Evolutionary conservation across 192 early-diverging fungal genomes (phyloP), one percentile per base, ranked within the genome.

Genomic region (Chytriomyces sp.): DNA sequence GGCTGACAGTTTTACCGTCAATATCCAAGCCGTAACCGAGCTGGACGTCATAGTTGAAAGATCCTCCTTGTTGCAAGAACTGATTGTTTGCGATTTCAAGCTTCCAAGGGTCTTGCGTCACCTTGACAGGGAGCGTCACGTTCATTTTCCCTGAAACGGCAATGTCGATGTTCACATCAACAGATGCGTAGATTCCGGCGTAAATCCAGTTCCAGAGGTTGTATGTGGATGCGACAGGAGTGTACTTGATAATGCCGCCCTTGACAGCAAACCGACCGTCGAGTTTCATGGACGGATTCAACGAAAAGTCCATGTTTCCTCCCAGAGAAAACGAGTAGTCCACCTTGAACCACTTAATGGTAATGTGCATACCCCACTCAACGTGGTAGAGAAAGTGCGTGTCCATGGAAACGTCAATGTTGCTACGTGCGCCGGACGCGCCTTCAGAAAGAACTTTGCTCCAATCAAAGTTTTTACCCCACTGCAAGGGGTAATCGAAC

Each of bases 321-420:
- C 63, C 63, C n/a, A 64, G 18, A 64, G 13, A 20, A 26, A 64
- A 64, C n/a, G 63, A 64, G 63, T 64, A 64, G 63, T 35, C 35
- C 10, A 64, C 0, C 35, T 20, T 64, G 63, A 26, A 23, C 63
- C 63, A 64, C 26, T 26, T 26, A 6, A 64, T 64, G 35, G 16
- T 11, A 64, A 64, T 64, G 5, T 20, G n/a, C 63, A 26, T 26
- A 64, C 23, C 63, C 63, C 63, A 64, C 11, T 64, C n/a, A 64
- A 35, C 26, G n/a, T 64, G 63, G 35, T 26, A 20, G n/a, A 26
- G 2, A 13, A 64, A 64, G 13, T 64, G n/a, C 11, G 63, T 35
- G 26, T 64, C 26, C n/a, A 64, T 20, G 26, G 13, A 13, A 16
- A 64, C 13, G 1, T 64, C 63, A 13, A 64, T 26, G 4, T 20